A percentile compares a stretch with the other conserved stretches of the same genome.
Evolutionary conservation across 192 early-diverging fungal genomes (phyloP).

Genomic region (Borealophlyctis nickersoniae): DNA sequence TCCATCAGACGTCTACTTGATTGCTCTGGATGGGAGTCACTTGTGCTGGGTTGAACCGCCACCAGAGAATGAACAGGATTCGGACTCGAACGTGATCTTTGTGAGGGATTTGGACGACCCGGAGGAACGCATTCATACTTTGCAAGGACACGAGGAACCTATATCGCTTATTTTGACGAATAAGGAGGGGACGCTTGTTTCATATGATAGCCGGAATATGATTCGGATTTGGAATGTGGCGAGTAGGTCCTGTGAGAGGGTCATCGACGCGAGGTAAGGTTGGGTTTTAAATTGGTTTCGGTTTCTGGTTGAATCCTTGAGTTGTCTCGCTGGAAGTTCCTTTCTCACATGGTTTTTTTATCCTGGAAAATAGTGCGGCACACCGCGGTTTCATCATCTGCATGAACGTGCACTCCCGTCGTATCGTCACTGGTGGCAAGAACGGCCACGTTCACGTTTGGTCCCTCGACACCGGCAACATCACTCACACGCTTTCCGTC

Average conservation of each 20-base stretch:
- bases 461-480: neutral
- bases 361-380: neutral
- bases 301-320: too few relatives aligned
- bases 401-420: neutral
- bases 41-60: neutral
- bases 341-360: neutral
- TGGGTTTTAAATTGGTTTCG: neutral
- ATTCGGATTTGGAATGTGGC: neutral
- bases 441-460: neutral
- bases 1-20: neutral
- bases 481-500: neutral
- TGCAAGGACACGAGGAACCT: neutral
- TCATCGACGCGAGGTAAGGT: neutral
- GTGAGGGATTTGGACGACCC: neutral
- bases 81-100: neutral
- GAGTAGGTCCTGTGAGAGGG: conserved; percentile 1
- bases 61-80: neutral
- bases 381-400: conserved; percentile 1
- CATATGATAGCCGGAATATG: neutral
- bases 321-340: too few relatives aligned
- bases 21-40: neutral
- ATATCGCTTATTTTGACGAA: neutral
- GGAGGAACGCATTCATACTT: neutral
- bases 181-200: neutral
- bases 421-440: neutral